phyloP scores from a whole-genome alignment of 1,284 basidiomycete species.

The Testicularia cyperi region DNA sequence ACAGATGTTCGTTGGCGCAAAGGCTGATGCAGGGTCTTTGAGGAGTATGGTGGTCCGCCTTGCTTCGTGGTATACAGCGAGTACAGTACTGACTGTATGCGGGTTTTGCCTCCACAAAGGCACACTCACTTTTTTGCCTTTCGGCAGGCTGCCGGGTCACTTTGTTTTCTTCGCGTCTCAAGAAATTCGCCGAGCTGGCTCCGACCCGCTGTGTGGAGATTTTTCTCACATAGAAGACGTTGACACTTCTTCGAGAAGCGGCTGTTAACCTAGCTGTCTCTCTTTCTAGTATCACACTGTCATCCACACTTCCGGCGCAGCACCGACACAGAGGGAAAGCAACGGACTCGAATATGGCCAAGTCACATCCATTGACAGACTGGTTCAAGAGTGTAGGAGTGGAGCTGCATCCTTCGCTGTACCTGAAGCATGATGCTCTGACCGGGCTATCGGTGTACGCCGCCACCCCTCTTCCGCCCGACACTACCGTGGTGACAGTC shows the following conservation, averaged over 20 bases:
- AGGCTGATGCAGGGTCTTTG: neutral
- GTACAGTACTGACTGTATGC: no score
- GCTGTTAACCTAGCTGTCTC: no score
- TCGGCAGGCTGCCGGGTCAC: no score
- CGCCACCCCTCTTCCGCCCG: conserved; percentile 1
- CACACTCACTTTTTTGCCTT: no score
- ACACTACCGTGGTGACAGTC: conserved; percentile 18
- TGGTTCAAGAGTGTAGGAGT: conserved; percentile 19
- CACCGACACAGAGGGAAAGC: neutral
- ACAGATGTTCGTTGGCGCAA: neutral
- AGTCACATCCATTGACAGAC: neutral
- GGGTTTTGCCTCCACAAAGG: no score
- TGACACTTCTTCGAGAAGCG: no score
- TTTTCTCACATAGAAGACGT: conserved; percentile 1
- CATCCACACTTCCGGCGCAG: neutral
- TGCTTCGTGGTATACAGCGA: no score
- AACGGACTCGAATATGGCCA: neutral
- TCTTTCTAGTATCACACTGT: neutral
- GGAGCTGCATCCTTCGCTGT: conserved; percentile 7
- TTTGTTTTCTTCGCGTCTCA: no score
- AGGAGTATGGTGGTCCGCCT: no score
- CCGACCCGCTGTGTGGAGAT: neutral
- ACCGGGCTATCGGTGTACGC: conserved; percentile 29
- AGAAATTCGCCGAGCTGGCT: no score
- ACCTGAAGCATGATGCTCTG: conserved; percentile 8